Base-by-base conservation (phyloP, 2,329 filamentous ascomycete genomes). In the Xylariales sp. region DNA sequence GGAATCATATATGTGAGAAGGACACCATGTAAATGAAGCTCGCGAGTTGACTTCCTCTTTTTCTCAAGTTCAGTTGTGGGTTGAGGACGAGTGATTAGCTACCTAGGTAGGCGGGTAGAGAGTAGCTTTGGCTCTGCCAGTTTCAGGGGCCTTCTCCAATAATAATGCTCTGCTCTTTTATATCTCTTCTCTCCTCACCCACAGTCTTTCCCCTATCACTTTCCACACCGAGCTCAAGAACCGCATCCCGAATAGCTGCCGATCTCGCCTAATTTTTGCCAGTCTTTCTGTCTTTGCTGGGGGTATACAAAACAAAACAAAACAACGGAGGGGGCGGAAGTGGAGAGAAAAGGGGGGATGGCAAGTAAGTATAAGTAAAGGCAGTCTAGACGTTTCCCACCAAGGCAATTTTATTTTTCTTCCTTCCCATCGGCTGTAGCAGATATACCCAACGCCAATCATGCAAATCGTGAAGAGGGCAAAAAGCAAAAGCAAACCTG, bases 361-460 rank as follows among this genome's bases (percentile, higher is more conserved):
- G 16, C 45, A 58, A 46, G 32, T 23, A 23, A 23, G 23, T 23
- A 23, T 23, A 23, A 23, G 23, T 23, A 23, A 23, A 23, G 23
- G 23, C 32, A 12, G 18, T 30, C 49, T 54, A 12, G 18, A 32
- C 45, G 18, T 48, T 62, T 63, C 46, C n/a, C 52, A 59, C 32
- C 49, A 10, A 57, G n/a, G 8, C 28, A 32, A 23, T 23, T 39
- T 39, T 36, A 36, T 36, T 23, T 65, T 46, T 48, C 58, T 55
- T 50, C 53, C 58, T 55, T 50, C 53, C 32, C 52, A 32, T 54
- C 36, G 52, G 63, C 46, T 56, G 48, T 61, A 63, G 57, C 28
- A 65, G 60, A 68, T 23, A 18, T 64, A 70, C 62, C 68, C 58
- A 70, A 70, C 69, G 69, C 69, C 69, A 56, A 62, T 62, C 66